Percentiles rank a stretch among this genome's conserved stretches.
These are phyloP conservation scores for Salvia sclarea DNA, from an alignment of 305 asterid species.

Conservation along the genomic window DNA sequence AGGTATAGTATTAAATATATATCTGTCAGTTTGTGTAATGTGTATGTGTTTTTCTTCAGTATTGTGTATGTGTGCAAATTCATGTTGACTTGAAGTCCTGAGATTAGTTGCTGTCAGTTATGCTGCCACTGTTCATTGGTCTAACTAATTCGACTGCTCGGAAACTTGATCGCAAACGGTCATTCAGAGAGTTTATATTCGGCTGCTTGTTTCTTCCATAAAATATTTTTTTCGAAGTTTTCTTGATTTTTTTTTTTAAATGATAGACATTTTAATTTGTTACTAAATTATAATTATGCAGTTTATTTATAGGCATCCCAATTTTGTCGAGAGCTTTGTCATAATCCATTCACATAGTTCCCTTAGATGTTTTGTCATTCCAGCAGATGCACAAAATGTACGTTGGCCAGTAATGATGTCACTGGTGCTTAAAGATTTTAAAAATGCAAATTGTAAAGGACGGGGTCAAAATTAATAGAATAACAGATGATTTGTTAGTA, in stretches of 20 bases:
- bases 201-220: neutral
- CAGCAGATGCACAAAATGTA: neutral
- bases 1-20: conserved; percentile 28
- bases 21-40: neutral
- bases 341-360: neutral
- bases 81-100: conserved; percentile 19
- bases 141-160: conserved; percentile 11
- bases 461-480: neutral
- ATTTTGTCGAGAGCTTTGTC: neutral
- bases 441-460: neutral
- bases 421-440: neutral
- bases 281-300: neutral
- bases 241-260: neutral
- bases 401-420: neutral
- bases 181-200: conserved; percentile 1
- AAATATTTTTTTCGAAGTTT: neutral
- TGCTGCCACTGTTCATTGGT: conserved; percentile 2
- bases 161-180: conserved; percentile 2
- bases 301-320: neutral
- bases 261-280: neutral
- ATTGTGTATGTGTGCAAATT: conserved; percentile 5
- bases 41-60: neutral
- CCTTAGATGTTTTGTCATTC: neutral
- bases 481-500: neutral
- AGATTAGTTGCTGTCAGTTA: conserved; percentile 23